Conservation (phyloP, 2,329 filamentous ascomycete genomes). For the Pseudodiploospora longispora region DNA sequence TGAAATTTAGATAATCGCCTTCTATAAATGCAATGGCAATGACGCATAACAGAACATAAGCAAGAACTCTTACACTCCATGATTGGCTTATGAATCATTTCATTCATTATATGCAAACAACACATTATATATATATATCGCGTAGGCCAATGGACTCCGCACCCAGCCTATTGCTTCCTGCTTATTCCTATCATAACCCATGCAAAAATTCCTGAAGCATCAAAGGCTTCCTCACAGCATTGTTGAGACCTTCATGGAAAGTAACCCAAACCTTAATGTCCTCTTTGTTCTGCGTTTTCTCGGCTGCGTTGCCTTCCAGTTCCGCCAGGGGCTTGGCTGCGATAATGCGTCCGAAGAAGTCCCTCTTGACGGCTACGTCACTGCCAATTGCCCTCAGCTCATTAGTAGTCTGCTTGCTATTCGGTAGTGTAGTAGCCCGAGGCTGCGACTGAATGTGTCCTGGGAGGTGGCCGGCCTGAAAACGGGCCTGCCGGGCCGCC, state of each 20-base stretch:
- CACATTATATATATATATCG: neutral
- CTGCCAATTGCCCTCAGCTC: neutral
- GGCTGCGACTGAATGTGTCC: neutral
- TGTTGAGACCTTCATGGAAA: slow-evolving; percentile 84
- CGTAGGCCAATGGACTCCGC: neutral
- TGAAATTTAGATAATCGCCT: neutral
- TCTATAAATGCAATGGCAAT: neutral
- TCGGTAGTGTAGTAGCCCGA: slow-evolving; percentile 6
- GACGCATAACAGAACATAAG: neutral
- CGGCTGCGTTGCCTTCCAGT: slow-evolving; percentile 30
- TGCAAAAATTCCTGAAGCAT: slow-evolving; percentile 70
- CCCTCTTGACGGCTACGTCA: slow-evolving; percentile 48
- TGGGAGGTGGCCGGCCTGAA: slow-evolving; percentile 40
- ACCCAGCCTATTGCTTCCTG: neutral
- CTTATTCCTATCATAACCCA: slow-evolving; percentile 35
- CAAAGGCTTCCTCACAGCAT: slow-evolving; percentile 84
- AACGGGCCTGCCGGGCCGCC: slow-evolving; percentile 57
- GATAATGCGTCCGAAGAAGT: slow-evolving; percentile 79
- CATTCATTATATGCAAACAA: neutral
- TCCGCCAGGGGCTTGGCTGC: slow-evolving; percentile 31
- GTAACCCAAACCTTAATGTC: slow-evolving; percentile 71
- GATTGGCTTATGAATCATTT: neutral
- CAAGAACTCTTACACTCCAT: too few relatives aligned
- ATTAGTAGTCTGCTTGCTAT: slow-evolving; percentile 26
- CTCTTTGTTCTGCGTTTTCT: slow-evolving; percentile 31